phyloP scores from a whole-genome alignment of 805 yeast genomes.

The Wickerhamomyces ciferrii region DNA sequence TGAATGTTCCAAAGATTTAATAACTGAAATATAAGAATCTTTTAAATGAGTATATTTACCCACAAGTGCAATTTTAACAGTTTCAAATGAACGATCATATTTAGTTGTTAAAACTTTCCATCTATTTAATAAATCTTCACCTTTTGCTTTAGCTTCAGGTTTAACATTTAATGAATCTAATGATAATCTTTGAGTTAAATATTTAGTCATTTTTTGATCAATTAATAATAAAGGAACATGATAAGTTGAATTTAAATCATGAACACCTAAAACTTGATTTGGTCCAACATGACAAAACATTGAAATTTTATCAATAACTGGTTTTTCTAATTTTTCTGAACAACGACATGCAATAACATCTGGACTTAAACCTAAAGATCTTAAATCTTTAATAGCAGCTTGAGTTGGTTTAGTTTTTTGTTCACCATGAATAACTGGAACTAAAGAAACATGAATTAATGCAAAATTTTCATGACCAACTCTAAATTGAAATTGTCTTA shows the following conservation, averaged over 20 bases:
- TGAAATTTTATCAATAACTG: conserved; percentile 92
- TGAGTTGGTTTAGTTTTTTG: conserved; percentile 99
- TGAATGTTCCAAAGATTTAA: conserved; percentile 92
- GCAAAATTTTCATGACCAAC: conserved; percentile 94
- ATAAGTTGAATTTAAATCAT: conserved; percentile 94
- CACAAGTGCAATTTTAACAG: conserved; percentile 91
- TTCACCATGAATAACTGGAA: conserved; percentile 97
- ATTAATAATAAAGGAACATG: conserved; percentile 91
- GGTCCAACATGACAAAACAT: conserved; percentile 99
- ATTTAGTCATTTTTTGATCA: conserved; percentile 80
- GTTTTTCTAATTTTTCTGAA: conserved; percentile 68
- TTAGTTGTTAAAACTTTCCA: conserved; percentile 80
- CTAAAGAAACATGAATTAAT: conserved; percentile 91
- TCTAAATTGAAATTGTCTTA: conserved; percentile 97
- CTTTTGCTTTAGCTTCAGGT: conserved; percentile 51
- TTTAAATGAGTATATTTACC: conserved; percentile 96
- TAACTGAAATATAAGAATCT: conserved; percentile 92
- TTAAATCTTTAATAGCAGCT: conserved; percentile 95
- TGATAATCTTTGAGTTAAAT: conserved; percentile 61
- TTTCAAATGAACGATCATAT: conserved; percentile 79
- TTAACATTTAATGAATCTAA: conserved; percentile 44
- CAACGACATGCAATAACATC: conserved; percentile 99
- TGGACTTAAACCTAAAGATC: conserved; percentile 91
- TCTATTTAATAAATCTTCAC: conserved; percentile 60
- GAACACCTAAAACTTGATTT: conserved; percentile 95